Evolutionary conservation across 495 filamentous ascomycete species (phyloP).

Genomic region (Xeromyces bisporus): DNA sequence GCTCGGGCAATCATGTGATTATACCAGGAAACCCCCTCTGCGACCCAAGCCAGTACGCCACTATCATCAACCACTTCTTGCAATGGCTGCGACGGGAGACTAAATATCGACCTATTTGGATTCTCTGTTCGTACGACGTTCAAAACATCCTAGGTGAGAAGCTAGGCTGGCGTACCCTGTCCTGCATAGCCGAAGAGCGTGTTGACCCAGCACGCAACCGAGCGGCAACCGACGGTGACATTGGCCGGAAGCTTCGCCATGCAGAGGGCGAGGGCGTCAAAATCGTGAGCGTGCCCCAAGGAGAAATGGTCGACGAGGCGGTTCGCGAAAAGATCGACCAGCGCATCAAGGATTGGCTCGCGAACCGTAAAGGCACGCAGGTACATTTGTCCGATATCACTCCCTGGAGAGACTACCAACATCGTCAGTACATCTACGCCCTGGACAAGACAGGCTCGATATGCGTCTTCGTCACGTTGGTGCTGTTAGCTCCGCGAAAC

Average conservation of each 20-base stretch:
- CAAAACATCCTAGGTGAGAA: conserved; percentile 59
- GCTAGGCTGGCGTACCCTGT: conserved; percentile 68
- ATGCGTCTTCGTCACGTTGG: conserved; percentile 54
- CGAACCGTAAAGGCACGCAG: conserved; percentile 60
- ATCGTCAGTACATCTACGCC: conserved; percentile 71
- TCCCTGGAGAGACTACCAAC: conserved; percentile 60
- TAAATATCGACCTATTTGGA: conserved; percentile 65
- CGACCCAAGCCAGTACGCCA: conserved; percentile 49
- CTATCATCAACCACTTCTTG: conserved; percentile 54
- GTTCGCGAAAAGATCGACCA: conserved; percentile 46
- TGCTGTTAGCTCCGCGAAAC: conserved; percentile 53
- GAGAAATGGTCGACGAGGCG: conserved; percentile 43
- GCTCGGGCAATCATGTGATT: conserved; percentile 54
- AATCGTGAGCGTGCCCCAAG: conserved; percentile 45
- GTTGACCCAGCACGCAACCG: conserved; percentile 44
- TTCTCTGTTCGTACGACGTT: conserved; percentile 49
- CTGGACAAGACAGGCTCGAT: conserved; percentile 48
- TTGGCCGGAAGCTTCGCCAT: conserved; percentile 55
- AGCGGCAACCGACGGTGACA: conserved; percentile 37
- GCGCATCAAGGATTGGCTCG: conserved; percentile 62
- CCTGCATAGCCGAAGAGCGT: conserved; percentile 70
- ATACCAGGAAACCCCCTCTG: conserved; percentile 72
- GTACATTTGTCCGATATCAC: conserved; percentile 72
- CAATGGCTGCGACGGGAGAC: conserved; percentile 51
- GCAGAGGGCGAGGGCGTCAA: conserved; percentile 65